Conservation (phyloP, 73 alveolate genomes). For the Tetrahymena thermophila region DNA sequence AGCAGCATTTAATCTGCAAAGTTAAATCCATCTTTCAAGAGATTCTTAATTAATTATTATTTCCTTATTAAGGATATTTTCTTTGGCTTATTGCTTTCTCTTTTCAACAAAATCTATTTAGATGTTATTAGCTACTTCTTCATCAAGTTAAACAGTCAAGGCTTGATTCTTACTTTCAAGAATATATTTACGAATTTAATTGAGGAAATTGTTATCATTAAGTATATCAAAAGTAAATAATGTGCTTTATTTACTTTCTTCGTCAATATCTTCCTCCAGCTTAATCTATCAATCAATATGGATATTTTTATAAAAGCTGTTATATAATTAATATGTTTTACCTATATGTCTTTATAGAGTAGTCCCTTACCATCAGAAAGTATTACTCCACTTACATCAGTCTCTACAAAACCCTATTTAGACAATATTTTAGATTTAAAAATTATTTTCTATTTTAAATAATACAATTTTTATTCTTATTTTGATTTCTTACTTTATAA, state of each 20-base stretch:
- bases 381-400: background rate
- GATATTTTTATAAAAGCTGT: background rate
- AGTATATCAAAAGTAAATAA: background rate
- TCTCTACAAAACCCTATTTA: background rate
- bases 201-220: background rate
- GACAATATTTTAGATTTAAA: no score
- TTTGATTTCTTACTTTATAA: background rate
- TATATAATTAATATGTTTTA: background rate
- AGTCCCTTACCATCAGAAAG: background rate
- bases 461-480: background rate
- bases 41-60: background rate
- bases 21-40: background rate
- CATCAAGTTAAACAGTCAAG: background rate
- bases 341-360: background rate
- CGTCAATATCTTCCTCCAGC: background rate
- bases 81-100: background rate
- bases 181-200: background rate
- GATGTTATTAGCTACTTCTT: background rate
- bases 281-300: background rate
- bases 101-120: background rate
- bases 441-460: background rate
- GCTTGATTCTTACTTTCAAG: background rate
- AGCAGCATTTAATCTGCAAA: slow-evolving; percentile 1
- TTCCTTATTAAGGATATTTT: background rate
- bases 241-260: background rate